Evolutionary conservation across 495 filamentous ascomycete genomes (phyloP), one percentile per base, ranked within the genome.

Genomic region (Thozetella sp.): DNA sequence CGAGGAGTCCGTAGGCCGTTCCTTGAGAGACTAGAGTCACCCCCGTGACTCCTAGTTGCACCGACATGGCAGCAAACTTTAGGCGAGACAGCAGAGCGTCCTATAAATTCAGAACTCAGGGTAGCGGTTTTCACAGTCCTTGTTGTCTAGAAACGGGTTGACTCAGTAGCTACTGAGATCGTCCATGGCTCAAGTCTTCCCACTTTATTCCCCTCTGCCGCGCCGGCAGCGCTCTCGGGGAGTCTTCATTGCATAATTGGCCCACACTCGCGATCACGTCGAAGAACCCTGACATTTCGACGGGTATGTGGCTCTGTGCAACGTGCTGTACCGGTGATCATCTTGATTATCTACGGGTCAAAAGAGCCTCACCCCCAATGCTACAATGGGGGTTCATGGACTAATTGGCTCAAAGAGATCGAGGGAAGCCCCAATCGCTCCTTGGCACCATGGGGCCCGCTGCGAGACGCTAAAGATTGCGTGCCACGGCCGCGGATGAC

Each of bases 1-100:
- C 69, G 60, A 91, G 84, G 57, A 92, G 86, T 20, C 88, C 88
- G 81, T 90, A 91, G 53, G 88, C 88, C 71, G 87, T 87, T 27
- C 74, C 80, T 65, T 86, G 78, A 17, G 64, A 56, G 26, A 67
- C 57, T 25, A 67, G 58, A 64, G 71, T 52, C 85, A 86, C 63
- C 77, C 77, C 25, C 15, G 63, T 86, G 19, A 81, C 86, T 23
- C 76, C 86, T 55, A 87, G 85, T 75, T 83, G 83, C 22, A 86
- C 86, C 57, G 83, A 85, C 50, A 80, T 84, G 62, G 83, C 76
- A 10, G 60, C 34, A 20, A 51, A 56, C 52, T 83, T 83, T 3
- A 82, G 85, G 54, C 78, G 83, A 37, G 30, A 6, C 6, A 6
- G 6, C 6, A 37, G 30, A 37, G 30, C 15, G 15, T 37, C 6